Evolutionary conservation across 2,329 filamentous ascomycete species (phyloP).

Genomic region (Aquanectria penicillioides): DNA sequence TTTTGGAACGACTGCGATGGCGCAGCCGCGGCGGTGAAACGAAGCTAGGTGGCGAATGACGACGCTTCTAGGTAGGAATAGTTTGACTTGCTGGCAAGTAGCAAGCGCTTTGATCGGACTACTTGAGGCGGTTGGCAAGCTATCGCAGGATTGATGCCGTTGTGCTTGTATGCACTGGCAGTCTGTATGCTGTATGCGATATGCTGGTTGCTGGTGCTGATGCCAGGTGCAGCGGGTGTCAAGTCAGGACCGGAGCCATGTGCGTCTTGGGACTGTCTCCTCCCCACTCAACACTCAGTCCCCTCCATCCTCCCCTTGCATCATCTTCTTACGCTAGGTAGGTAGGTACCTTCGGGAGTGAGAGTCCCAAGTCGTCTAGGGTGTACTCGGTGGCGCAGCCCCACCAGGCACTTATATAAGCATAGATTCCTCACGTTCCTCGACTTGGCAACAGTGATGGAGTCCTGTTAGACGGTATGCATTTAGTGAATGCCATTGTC

Average conservation of each 20-base stretch:
- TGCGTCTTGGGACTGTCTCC: slow-evolving; percentile 18
- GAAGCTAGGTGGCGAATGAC: neutral
- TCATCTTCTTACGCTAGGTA: slow-evolving; percentile 29
- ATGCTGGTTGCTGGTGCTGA: slow-evolving; percentile 7
- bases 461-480: slow-evolving; percentile 20
- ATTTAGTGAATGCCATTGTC: neutral
- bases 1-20: neutral
- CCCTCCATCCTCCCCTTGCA: slow-evolving; percentile 34
- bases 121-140: too few species aligned
- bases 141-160: neutral
- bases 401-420: slow-evolving; percentile 24
- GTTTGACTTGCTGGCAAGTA: too few species aligned
- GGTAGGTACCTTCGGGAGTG: too few species aligned
- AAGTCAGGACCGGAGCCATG: slow-evolving; percentile 31
- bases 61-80: too few species aligned
- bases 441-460: too few species aligned
- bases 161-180: neutral
- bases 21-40: slow-evolving; percentile 1
- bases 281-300: slow-evolving; percentile 18
- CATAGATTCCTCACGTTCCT: too few species aligned
- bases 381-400: slow-evolving; percentile 15
- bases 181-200: slow-evolving; percentile 5
- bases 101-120: too few species aligned
- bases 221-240: slow-evolving; percentile 31
- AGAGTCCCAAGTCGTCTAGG: slow-evolving; percentile 23